These are phyloP conservation scores for Salix exigua DNA, from an alignment of 345 rosid genomes.

Conservation along the genomic window DNA sequence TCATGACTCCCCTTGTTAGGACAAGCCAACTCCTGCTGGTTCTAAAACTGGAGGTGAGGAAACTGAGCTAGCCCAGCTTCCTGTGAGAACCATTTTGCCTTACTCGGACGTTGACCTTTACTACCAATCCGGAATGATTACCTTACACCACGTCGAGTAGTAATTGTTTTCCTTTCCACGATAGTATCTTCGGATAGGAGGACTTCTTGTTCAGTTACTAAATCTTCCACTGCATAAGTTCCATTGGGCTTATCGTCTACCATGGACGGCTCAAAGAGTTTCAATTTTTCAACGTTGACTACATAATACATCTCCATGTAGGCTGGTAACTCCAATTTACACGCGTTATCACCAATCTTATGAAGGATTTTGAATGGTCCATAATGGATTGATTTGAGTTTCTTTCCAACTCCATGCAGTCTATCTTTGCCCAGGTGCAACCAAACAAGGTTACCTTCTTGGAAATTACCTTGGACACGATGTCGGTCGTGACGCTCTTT, in stretches of 20 bases:
- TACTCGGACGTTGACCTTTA: background rate
- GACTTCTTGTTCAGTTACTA: background rate
- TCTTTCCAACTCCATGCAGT: background rate
- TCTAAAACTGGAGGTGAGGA: background rate
- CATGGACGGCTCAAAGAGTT: background rate
- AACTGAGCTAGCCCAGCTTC: background rate
- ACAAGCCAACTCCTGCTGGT: background rate
- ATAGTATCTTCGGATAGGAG: background rate
- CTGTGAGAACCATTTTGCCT: background rate
- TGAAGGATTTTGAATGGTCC: background rate
- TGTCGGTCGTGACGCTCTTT: background rate
- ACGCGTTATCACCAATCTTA: background rate
- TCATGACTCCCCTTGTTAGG: background rate
- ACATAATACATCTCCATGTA: background rate
- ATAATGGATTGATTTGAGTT: background rate
- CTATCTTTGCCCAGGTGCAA: background rate
- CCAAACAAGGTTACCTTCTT: constrained; percentile 1
- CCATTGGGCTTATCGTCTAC: background rate
- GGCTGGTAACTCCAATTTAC: background rate
- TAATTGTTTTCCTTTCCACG: background rate
- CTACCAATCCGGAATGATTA: background rate
- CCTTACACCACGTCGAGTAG: background rate
- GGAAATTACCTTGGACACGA: background rate
- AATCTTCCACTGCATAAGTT: background rate
- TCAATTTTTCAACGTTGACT: background rate